Evolutionary conservation across 192 early-diverging fungal species (phyloP).

Genomic region (Coemansia sp.): DNA sequence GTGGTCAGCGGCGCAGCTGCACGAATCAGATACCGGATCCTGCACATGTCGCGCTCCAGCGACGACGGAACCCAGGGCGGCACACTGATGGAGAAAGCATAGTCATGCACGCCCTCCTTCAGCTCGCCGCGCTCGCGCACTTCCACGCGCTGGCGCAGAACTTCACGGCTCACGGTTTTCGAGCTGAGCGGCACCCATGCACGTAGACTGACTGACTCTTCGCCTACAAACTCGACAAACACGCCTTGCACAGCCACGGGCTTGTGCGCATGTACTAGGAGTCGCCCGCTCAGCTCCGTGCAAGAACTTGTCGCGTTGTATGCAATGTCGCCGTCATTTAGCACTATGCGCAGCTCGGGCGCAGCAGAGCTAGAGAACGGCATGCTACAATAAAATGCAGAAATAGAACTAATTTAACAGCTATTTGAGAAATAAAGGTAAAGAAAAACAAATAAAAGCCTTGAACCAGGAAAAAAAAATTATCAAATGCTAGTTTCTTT

Average conservation of each 20-base stretch:
- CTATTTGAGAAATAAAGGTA: background rate
- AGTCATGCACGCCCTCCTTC: constrained; percentile 31
- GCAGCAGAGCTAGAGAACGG: constrained; percentile 32
- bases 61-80: constrained; percentile 48
- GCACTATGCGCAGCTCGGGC: constrained; percentile 26
- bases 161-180: constrained; percentile 23
- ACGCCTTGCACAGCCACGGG: constrained; percentile 21
- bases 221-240: constrained; percentile 36
- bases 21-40: constrained; percentile 38
- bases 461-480: background rate
- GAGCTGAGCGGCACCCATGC: constrained; percentile 30
- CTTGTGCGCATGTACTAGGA: constrained; percentile 10
- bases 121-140: constrained; percentile 21
- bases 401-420: constrained; percentile 4
- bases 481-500: too few relatives aligned
- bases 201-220: constrained; percentile 40
- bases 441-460: background rate
- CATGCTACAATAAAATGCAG: constrained; percentile 21
- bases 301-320: background rate
- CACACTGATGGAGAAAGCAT: constrained; percentile 22
- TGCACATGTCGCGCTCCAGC: constrained; percentile 39
- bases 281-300: constrained; percentile 10
- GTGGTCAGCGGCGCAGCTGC: constrained; percentile 10
- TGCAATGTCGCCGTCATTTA: background rate
- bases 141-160: constrained; percentile 4